phyloP scores from a whole-genome alignment of 345 rosid species.

The Populus simonii region DNA sequence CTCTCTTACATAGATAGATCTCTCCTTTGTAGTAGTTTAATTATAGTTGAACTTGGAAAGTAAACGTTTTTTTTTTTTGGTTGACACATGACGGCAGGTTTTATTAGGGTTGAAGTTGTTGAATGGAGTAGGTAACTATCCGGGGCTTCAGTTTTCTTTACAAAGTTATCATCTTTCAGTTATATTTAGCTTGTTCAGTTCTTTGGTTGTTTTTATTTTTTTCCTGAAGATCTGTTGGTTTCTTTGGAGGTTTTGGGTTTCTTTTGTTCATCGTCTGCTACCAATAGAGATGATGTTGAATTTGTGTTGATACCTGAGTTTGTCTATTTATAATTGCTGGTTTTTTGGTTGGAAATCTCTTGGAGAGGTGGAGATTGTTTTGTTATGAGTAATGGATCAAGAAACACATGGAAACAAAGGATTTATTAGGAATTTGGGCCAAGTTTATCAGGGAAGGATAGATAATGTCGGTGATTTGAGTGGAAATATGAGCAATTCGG shows the following conservation, averaged over 20 bases:
- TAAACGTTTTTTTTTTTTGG: neutral
- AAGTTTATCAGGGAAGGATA: neutral
- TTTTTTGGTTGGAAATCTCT: slow-evolving; percentile 1
- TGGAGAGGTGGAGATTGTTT: slow-evolving; percentile 9
- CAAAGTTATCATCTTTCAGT: neutral
- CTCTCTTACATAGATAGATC: neutral
- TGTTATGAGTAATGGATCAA: slow-evolving; percentile 36
- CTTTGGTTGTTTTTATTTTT: neutral
- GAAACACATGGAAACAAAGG: slow-evolving; percentile 4
- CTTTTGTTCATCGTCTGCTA: neutral
- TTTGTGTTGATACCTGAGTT: slow-evolving; percentile 1
- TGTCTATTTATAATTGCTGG: neutral
- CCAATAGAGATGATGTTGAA: neutral
- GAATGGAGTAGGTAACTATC: slow-evolving; percentile 9
- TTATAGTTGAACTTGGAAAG: neutral
- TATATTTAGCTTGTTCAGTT: neutral
- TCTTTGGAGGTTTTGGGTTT: neutral
- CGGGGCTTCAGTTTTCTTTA: neutral
- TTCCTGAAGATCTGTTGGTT: neutral
- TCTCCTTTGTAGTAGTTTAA: neutral
- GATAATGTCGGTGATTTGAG: neutral
- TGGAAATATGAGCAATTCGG: neutral
- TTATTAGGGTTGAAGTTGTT: slow-evolving; percentile 9
- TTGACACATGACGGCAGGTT: neutral
- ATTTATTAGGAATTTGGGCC: neutral